Evolutionary conservation across 768 basidiomycete genomes (phyloP).

Genomic region (Rubroboletus satanas): DNA sequence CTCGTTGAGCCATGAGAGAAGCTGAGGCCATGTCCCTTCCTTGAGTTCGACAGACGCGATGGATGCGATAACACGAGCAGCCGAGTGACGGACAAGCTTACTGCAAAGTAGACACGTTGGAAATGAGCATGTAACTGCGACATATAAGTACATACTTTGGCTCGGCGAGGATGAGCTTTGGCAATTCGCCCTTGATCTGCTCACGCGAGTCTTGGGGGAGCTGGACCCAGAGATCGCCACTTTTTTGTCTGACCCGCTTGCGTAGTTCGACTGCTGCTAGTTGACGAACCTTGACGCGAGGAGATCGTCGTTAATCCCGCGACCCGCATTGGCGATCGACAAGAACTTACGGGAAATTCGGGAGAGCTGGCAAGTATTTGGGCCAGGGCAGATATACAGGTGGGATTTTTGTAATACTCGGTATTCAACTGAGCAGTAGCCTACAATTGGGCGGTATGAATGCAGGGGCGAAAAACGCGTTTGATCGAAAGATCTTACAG

Average conservation of each 20-base stretch:
- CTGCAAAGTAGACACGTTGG: conserved; percentile 38
- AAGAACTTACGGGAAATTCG: conserved; percentile 68
- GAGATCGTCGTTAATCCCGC: conserved; percentile 5
- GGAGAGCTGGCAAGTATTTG: conserved; percentile 82
- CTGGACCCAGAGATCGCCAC: conserved; percentile 77
- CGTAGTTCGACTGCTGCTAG: conserved; percentile 94
- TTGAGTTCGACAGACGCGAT: conserved; percentile 88
- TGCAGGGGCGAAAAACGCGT: conserved; percentile 19
- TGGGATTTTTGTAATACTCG: conserved; percentile 87
- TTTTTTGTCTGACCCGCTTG: conserved; percentile 81
- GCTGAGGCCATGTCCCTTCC: conserved; percentile 73
- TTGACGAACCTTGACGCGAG: conserved; percentile 74
- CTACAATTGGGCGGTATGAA: conserved; percentile 38
- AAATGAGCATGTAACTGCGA: not conserved
- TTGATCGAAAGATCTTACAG: conserved; percentile 52
- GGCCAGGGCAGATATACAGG: conserved; percentile 88
- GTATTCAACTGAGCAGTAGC: conserved; percentile 89
- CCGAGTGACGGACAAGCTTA: conserved; percentile 86
- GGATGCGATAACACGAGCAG: conserved; percentile 88
- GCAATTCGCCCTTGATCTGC: conserved; percentile 81
- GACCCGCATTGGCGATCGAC: conserved; percentile 7
- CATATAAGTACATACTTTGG: conserved; percentile 52
- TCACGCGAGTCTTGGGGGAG: conserved; percentile 65
- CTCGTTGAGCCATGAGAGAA: conserved; percentile 83
- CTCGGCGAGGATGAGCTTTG: conserved; percentile 74